Conservation (phyloP, 371 early-diverging fungal genomes). For the Lichtheimia hyalospora region DNA sequence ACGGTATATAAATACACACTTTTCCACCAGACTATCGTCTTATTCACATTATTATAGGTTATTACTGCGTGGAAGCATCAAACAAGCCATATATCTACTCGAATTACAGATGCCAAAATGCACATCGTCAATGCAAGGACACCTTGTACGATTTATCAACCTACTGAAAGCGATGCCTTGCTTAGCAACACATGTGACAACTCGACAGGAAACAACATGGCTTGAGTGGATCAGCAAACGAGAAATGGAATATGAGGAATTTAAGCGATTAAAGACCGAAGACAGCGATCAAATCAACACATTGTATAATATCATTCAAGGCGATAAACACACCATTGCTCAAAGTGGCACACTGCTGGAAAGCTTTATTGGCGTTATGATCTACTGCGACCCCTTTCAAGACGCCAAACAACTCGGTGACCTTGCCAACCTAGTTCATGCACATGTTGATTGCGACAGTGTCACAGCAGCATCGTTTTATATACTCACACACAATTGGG, state of each 20-base stretch:
- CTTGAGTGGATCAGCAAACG: neutral
- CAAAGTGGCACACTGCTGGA: conserved; percentile 12
- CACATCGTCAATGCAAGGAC: neutral
- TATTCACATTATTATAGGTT: neutral
- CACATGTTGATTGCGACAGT: neutral
- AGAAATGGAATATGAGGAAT: neutral
- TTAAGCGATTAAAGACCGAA: neutral
- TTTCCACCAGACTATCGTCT: neutral
- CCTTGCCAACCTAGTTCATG: neutral
- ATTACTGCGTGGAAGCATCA: conserved; percentile 13
- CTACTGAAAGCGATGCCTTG: neutral
- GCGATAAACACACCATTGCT: conserved; percentile 15
- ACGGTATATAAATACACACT: neutral
- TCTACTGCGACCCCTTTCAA: conserved; percentile 17
- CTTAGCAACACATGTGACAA: neutral
- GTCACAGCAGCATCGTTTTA: conserved; percentile 11
- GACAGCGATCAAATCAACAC: neutral
- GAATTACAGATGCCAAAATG: neutral
- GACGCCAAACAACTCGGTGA: conserved; percentile 2
- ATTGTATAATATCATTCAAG: conserved; percentile 11
- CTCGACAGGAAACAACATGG: neutral
- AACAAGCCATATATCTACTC: conserved; percentile 13
- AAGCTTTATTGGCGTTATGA: conserved; percentile 7
- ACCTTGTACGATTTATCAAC: neutral
- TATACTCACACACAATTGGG: conserved; percentile 12